phyloP scores from a whole-genome alignment of 768 basidiomycete species.

The Boletus rubroflammeus region DNA sequence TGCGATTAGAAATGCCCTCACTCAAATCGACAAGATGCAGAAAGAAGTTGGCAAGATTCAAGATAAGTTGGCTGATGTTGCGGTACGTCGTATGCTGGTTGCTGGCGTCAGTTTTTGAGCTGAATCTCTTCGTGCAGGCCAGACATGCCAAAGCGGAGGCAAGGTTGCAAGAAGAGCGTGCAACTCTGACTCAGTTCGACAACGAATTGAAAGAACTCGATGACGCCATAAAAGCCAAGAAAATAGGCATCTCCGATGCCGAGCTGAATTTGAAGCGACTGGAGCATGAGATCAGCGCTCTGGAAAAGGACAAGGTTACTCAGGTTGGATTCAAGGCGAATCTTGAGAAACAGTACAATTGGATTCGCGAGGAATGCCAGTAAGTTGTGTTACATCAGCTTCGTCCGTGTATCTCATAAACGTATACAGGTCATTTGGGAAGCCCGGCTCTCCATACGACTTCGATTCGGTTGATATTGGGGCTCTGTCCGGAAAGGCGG shows the following conservation, averaged over 20 bases:
- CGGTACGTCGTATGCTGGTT: slow-evolving; percentile 14
- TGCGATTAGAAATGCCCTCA: slow-evolving; percentile 30
- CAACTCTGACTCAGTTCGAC: slow-evolving; percentile 84
- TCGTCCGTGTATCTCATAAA: background rate
- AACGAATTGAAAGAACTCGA: slow-evolving; percentile 84
- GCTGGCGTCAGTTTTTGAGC: background rate
- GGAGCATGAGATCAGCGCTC: slow-evolving; percentile 62
- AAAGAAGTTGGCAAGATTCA: slow-evolving; percentile 62
- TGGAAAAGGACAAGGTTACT: slow-evolving; percentile 62
- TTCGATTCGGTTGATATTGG: slow-evolving; percentile 64
- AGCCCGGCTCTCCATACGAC: slow-evolving; percentile 76
- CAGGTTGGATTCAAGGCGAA: slow-evolving; percentile 50
- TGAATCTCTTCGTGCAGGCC: slow-evolving; percentile 34
- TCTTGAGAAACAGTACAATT: slow-evolving; percentile 80
- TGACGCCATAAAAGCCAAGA: slow-evolving; percentile 76
- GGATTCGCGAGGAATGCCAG: slow-evolving; percentile 89
- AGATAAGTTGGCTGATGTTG: slow-evolving; percentile 38
- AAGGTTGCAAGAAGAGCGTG: slow-evolving; percentile 80
- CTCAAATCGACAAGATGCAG: slow-evolving; percentile 50
- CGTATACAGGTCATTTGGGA: slow-evolving; percentile 71
- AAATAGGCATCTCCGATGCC: slow-evolving; percentile 60
- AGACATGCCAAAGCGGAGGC: slow-evolving; percentile 62
- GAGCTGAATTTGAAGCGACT: slow-evolving; percentile 63
- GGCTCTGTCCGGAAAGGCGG: slow-evolving; percentile 57
- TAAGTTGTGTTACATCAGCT: slow-evolving; percentile 38